phyloP scores from a whole-genome alignment of 2,329 filamentous ascomycete species.

The Paraphoma sp. region DNA sequence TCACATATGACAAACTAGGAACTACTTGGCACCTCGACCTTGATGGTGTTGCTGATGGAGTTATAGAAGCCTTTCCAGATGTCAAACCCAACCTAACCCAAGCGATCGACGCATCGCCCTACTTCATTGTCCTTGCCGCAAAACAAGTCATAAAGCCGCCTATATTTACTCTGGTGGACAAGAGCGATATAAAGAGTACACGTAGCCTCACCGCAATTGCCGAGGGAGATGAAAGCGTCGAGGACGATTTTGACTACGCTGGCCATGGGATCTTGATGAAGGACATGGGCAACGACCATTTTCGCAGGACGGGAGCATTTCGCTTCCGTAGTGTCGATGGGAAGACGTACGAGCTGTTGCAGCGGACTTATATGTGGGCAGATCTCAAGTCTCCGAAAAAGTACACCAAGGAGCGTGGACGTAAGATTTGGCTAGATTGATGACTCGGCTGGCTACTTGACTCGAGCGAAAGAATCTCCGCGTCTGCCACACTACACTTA shows the following conservation, averaged over 20 bases:
- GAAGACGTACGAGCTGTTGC: constrained; percentile 4
- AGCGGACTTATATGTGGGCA: constrained; percentile 7
- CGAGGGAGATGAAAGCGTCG: neutral
- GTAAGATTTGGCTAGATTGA: constrained; percentile 25
- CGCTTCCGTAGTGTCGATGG: constrained; percentile 13
- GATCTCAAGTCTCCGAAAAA: neutral
- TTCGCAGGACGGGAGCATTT: constrained; percentile 22
- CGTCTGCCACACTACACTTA: neutral
- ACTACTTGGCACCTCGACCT: constrained; percentile 12
- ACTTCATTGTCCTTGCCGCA: constrained; percentile 23
- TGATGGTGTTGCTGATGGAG: neutral
- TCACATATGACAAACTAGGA: constrained; percentile 4
- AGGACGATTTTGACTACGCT: constrained; percentile 7
- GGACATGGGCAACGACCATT: constrained; percentile 9
- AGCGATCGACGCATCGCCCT: constrained; percentile 3
- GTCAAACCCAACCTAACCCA: constrained; percentile 9
- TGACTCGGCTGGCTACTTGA: neutral
- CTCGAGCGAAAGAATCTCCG: no score
- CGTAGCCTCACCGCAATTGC: neutral
- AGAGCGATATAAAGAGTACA: neutral
- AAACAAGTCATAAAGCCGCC: constrained; percentile 13
- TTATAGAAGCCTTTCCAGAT: constrained; percentile 25
- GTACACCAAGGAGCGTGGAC: constrained; percentile 3
- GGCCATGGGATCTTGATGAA: constrained; percentile 24
- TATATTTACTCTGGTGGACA: neutral